A percentile compares a stretch with the other conserved stretches of the same genome.
These are phyloP conservation scores for Sugiyamaella chiloensis DNA, from an alignment of 805 yeast species.

Conservation along the genomic window DNA sequence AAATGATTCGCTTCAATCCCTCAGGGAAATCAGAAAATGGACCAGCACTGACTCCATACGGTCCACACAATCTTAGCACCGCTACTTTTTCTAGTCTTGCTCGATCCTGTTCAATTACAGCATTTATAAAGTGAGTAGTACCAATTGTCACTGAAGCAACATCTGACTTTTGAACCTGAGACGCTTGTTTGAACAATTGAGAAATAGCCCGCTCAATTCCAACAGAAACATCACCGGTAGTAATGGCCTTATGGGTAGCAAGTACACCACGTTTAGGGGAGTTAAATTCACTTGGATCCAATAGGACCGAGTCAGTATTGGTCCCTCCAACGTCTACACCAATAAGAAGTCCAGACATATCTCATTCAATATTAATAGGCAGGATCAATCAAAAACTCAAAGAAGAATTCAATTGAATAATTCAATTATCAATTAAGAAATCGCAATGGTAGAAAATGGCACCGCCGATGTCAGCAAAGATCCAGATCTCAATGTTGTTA, in stretches of 20 bases:
- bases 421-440: too few relatives aligned
- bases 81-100: constrained; percentile 45
- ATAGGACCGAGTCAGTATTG: constrained; percentile 46
- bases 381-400: too few relatives aligned
- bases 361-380: too few relatives aligned
- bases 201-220: constrained; percentile 42
- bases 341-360: constrained; percentile 22
- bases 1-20: constrained; percentile 9
- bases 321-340: constrained; percentile 55
- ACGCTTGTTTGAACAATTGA: constrained; percentile 31
- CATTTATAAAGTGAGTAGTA: constrained; percentile 51
- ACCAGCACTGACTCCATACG: constrained; percentile 37
- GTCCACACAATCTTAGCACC: constrained; percentile 45
- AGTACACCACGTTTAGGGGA: constrained; percentile 35
- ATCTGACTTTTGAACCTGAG: constrained; percentile 3
- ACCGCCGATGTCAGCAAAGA: too few relatives aligned
- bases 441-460: too few relatives aligned
- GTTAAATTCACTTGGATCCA: constrained; percentile 37
- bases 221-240: constrained; percentile 44
- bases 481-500: too few relatives aligned
- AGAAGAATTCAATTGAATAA: too few relatives aligned
- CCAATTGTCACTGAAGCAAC: constrained; percentile 45
- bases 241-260: constrained; percentile 43
- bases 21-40: constrained; percentile 48
- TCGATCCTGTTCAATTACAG: constrained; percentile 46